A percentile compares a stretch with the other conserved stretches of the same genome.
These are phyloP conservation scores for Akanthomyces muscarius DNA, from an alignment of 2,329 filamentous ascomycete genomes.

Conservation along the genomic window DNA sequence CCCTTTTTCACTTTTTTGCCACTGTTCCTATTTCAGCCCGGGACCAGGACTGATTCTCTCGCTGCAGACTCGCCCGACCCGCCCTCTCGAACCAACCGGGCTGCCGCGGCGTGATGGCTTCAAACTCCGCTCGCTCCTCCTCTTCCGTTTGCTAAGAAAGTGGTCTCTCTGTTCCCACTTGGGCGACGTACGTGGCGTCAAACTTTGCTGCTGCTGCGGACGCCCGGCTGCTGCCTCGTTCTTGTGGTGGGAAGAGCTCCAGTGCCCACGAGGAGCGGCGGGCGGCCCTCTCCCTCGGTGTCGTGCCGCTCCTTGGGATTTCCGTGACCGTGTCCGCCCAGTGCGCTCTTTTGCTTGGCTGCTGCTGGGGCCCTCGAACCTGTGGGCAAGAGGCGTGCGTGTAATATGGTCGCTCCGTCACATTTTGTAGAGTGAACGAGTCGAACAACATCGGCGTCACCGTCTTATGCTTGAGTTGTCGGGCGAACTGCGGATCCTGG, in stretches of 20 bases:
- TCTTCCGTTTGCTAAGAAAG: neutral
- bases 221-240: neutral
- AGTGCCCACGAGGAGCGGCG: slow-evolving; percentile 7
- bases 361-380: neutral
- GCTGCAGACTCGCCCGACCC: neutral
- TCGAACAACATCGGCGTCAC: neutral
- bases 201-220: neutral
- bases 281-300: slow-evolving; percentile 15
- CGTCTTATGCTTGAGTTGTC: neutral
- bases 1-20: neutral
- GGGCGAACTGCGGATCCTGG: neutral
- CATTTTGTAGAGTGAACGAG: neutral
- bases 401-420: neutral
- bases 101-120: neutral
- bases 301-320: slow-evolving; percentile 7
- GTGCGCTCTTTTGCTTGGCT: slow-evolving; percentile 10
- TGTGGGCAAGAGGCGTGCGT: slow-evolving; percentile 8
- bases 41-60: neutral
- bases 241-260: neutral
- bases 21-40: neutral
- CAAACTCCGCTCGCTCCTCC: neutral
- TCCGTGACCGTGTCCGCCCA: slow-evolving; percentile 16
- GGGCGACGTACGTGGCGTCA: neutral
- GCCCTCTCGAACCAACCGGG: neutral
- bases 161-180: slow-evolving; percentile 3